phyloP scores from a whole-genome alignment of 225 moss, liverwort and hornwort species.

The Takakia lepidozioides region DNA sequence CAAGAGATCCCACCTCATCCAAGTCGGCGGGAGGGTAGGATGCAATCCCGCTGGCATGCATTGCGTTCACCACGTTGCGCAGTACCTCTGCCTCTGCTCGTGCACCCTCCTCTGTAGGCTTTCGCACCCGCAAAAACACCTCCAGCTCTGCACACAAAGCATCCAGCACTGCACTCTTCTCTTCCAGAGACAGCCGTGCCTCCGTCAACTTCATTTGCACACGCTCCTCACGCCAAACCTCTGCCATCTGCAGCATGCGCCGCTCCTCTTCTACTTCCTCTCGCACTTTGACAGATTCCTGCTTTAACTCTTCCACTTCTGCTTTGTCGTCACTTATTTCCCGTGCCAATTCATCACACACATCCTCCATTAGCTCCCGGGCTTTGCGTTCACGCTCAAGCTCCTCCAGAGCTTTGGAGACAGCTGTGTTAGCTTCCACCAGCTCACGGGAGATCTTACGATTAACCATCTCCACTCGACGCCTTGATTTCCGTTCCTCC shows the following conservation, averaged over 20 bases:
- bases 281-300: conserved; percentile 70
- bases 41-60: conserved; percentile 22
- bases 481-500: conserved; percentile 78
- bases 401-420: conserved; percentile 79
- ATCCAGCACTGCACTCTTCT: conserved; percentile 57
- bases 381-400: conserved; percentile 85
- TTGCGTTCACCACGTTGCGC: conserved; percentile 20
- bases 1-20: conserved; percentile 31
- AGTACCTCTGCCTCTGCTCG: conserved; percentile 51
- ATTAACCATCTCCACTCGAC: conserved; percentile 66
- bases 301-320: conserved; percentile 81
- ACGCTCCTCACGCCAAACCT: conserved; percentile 97
- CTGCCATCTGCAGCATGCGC: conserved; percentile 89
- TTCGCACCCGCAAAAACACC: conserved; percentile 41
- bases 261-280: conserved; percentile 98
- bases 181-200: conserved; percentile 68
- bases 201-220: conserved; percentile 92
- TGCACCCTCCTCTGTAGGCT: conserved; percentile 7
- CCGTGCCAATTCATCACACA: conserved; percentile 92
- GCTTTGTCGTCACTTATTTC: conserved; percentile 94
- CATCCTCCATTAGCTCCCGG: conserved; percentile 90
- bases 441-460: conserved; percentile 89
- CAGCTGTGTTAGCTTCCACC: conserved; percentile 77
- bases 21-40: conserved; percentile 23
- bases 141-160: conserved; percentile 50